Evolutionary conservation across 2,329 filamentous ascomycete genomes (phyloP), one percentile per base, ranked within the genome.

Genomic region (Aspergillus latus): DNA sequence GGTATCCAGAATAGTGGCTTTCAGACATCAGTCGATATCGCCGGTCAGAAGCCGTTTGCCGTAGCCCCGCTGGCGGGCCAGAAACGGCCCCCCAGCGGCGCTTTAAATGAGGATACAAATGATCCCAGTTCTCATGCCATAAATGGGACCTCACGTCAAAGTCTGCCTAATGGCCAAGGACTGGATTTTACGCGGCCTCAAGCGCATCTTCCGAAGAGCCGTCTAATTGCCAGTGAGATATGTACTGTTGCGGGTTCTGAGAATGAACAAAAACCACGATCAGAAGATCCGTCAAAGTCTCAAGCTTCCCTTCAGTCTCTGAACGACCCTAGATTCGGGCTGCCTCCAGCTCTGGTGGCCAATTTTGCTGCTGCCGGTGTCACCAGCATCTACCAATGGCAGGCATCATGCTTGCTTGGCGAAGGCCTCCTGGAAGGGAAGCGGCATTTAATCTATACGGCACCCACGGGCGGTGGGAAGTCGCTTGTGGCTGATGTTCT

Each of bases 381-480:
- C 54, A 82, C 78, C 40, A 82, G 81, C 61, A 92, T 92, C 57
- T 92, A 92, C 64, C 86, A 87, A 2, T 92, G 89, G 89, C 89
- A 92, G 71, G 88, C 88, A 49, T 84, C 86, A 56, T 92, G 89
- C 65, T 78, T 92, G 6, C 77, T 88, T 52, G 84, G 85, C 0
- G 84, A 83, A 3, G 87, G 88, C 0, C 77, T 91, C 15, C 76
- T 92, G 10, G 71, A 76, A 5, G 88, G 88, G 13, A 77, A 83
- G 49, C 84, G 80, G 60, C 91, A 90, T 63, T 77, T 92, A 8
- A 86, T 92, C n/a, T 92, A 92, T 67, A 89, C 86, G 43, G 89
- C 89, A 6, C 89, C 89, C 0, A 92, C 89, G 0, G 88, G 88
- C 4, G 88, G 88, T 40, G 89, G 89, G 13, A 91, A 92, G 72